Percentiles rank a stretch among this genome's conserved stretches.
Conservation (phyloP, 2,329 filamentous ascomycete species). For the Phialophora tarda region DNA sequence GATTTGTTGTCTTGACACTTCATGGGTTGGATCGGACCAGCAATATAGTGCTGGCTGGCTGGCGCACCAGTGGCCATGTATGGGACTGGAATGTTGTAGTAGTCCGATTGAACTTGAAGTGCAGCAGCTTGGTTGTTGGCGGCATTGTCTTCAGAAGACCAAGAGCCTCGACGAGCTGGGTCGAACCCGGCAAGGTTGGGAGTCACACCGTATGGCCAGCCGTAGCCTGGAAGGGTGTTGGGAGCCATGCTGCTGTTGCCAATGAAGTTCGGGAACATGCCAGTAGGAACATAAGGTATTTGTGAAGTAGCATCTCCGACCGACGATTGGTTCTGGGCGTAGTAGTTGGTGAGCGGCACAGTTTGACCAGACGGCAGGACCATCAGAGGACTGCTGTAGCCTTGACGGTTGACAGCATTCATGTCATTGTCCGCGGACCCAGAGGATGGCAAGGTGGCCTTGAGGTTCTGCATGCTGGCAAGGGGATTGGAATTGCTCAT, state of each 20-base stretch:
- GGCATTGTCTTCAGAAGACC: constrained; percentile 51
- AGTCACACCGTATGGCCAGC: constrained; percentile 47
- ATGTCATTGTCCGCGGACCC: constrained; percentile 27
- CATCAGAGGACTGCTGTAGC: constrained; percentile 39
- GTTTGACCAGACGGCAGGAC: constrained; percentile 40
- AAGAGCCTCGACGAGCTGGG: constrained; percentile 48
- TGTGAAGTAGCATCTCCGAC: constrained; percentile 30
- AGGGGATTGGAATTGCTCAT: constrained; percentile 32
- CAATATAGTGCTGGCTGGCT: constrained; percentile 48
- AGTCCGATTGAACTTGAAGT: constrained; percentile 49
- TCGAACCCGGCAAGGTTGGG: constrained; percentile 47
- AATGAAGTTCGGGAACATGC: constrained; percentile 46
- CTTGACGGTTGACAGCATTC: constrained; percentile 30
- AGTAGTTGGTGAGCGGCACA: constrained; percentile 37
- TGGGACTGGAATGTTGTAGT: constrained; percentile 52
- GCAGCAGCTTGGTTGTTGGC: constrained; percentile 63
- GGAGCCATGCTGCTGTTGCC: constrained; percentile 44
- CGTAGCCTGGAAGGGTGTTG: constrained; percentile 44
- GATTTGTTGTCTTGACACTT: constrained; percentile 50
- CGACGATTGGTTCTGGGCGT: constrained; percentile 33
- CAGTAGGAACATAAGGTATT: constrained; percentile 46
- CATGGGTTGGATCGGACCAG: constrained; percentile 50
- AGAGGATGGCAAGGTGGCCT: constrained; percentile 35
- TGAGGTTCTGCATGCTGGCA: constrained; percentile 39
- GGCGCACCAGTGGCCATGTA: constrained; percentile 71